A percentile compares a stretch with the other conserved stretches of the same genome.
phyloP scores from a whole-genome alignment of 2,329 filamentous ascomycete species.

The Hawksworthiomyces lignivorus region DNA sequence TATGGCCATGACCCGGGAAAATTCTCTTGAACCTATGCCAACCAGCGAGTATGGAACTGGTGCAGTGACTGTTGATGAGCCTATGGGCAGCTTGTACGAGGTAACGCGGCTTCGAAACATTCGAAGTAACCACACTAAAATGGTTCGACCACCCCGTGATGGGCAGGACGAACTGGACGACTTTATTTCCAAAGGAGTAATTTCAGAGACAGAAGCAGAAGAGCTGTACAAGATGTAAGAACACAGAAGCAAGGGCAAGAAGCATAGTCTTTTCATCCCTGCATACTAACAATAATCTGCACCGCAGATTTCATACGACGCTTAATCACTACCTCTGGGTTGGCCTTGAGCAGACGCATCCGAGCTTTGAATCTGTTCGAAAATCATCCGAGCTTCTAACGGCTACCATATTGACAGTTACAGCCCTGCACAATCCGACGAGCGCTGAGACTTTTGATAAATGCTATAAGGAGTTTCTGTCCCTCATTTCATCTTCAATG shows the following conservation, averaged over 20 bases:
- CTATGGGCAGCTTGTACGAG: slow-evolving; percentile 47
- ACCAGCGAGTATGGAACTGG: slow-evolving; percentile 22
- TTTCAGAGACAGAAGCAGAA: slow-evolving; percentile 38
- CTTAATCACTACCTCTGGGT: slow-evolving; percentile 46
- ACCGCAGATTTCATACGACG: slow-evolving; percentile 31
- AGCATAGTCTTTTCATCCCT: neutral
- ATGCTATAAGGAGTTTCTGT: slow-evolving; percentile 50
- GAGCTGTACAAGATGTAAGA: slow-evolving; percentile 35
- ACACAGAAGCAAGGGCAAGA: neutral
- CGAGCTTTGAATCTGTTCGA: slow-evolving; percentile 40
- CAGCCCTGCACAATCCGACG: slow-evolving; percentile 50
- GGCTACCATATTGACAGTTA: slow-evolving; percentile 50
- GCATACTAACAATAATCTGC: neutral
- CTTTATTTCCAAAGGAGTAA: slow-evolving; percentile 40
- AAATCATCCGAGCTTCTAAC: slow-evolving; percentile 48
- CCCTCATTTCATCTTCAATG: slow-evolving; percentile 48
- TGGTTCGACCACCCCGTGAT: slow-evolving; percentile 4
- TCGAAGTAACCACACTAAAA: slow-evolving; percentile 15
- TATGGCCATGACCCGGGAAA: slow-evolving; percentile 38
- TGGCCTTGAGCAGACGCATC: slow-evolving; percentile 42
- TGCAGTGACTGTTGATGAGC: slow-evolving; percentile 33
- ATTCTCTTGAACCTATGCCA: slow-evolving; percentile 31
- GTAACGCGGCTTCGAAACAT: slow-evolving; percentile 40
- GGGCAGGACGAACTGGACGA: slow-evolving; percentile 24
- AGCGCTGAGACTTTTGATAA: slow-evolving; percentile 43